phyloP scores from a whole-genome alignment of 768 basidiomycete species.

The Psilocybe subaeruginosa region DNA sequence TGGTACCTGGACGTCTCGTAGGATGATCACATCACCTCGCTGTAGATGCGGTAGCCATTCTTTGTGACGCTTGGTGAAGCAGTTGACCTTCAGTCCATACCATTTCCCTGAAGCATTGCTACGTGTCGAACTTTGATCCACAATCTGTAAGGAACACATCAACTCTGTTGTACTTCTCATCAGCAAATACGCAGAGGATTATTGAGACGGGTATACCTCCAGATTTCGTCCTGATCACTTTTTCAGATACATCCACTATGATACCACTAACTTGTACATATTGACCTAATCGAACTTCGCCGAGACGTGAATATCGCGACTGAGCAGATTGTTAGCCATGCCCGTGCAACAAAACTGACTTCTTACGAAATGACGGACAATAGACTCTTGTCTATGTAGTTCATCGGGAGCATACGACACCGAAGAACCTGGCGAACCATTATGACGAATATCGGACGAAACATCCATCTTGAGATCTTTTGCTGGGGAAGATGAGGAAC shows the following conservation, averaged over 20 bases:
- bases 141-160: slow-evolving; percentile 44
- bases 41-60: slow-evolving; percentile 55
- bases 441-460: too few relatives aligned
- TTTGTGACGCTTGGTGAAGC: slow-evolving; percentile 50
- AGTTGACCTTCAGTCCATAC: slow-evolving; percentile 42
- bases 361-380: neutral
- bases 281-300: slow-evolving; percentile 5
- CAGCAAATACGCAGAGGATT: neutral
- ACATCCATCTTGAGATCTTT: too few relatives aligned
- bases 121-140: slow-evolving; percentile 53
- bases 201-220: slow-evolving; percentile 25
- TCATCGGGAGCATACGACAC: neutral
- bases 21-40: slow-evolving; percentile 53
- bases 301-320: slow-evolving; percentile 23
- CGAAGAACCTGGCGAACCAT: neutral
- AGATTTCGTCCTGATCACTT: slow-evolving; percentile 10
- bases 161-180: slow-evolving; percentile 42
- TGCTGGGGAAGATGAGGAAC: too few relatives aligned
- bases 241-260: slow-evolving; percentile 19
- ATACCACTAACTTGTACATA: slow-evolving; percentile 26
- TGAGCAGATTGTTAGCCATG: neutral
- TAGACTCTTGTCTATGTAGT: neutral
- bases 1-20: slow-evolving; percentile 52
- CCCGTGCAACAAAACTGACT: neutral
- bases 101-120: slow-evolving; percentile 23